Evolutionary conservation across 306 rosid species (phyloP), one percentile per base, ranked within the genome.

Genomic region (Lablab purpureus): DNA sequence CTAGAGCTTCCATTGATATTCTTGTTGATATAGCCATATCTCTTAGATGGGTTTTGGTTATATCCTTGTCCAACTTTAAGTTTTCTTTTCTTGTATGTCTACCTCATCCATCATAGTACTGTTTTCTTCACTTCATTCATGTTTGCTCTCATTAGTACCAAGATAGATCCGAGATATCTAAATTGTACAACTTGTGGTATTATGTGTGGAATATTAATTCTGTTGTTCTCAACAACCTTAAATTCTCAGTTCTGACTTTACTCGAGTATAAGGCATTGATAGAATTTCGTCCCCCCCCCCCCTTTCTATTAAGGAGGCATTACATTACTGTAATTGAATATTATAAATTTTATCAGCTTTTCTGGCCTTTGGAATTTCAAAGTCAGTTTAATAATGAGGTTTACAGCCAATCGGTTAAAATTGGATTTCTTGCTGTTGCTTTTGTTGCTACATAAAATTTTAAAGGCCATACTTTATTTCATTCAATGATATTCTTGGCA

Each of bases 351-450:
- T 17, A 47, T 50, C 47, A 15, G 19, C 32, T 50, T 7, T 70
- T 28, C n/a, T 17, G 45, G 28, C 43, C 40, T 47, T 32, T 52
- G 7, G 28, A 32, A 28, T 50, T n/a, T 71, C 76, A 71, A 71
- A 71, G 10, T 30, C 47, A 50, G 25, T 71, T 30, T 71, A 30
- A 27, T 6, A 27, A 28, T 62, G 30, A 30, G 22, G 25, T 15
- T 77, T 11, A 17, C 36, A 7, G 41, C 36, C 55, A 51, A 50
- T 52, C 12, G n/a, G 2, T 47, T 28, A 46, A 50, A 13, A 4
- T 55, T 10, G 34, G 30, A 27, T 70, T 75, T 34, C 46, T 47
- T 15, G 51, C 13, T 12, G n/a, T n/a, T 45, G 28, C 6, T 43
- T 45, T 55, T 55, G 49, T 7, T 68, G 3, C 51, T 67, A 59